Conservation (phyloP, 2,329 filamentous ascomycete species). For the Cladophialophora psammophila region DNA sequence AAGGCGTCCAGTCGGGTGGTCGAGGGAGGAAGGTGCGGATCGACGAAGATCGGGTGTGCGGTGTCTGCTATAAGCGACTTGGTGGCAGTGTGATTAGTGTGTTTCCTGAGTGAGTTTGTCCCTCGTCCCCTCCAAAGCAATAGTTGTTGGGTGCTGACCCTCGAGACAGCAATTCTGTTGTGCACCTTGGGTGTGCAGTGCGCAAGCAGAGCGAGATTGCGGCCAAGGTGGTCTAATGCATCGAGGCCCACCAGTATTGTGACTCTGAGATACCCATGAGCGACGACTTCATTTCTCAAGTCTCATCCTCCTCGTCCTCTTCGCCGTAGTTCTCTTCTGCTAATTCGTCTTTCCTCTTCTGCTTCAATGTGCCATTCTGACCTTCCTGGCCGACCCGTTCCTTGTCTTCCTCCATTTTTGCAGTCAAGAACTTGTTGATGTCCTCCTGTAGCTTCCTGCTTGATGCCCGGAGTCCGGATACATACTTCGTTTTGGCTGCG, state of each 20-base stretch:
- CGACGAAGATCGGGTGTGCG: constrained; percentile 86
- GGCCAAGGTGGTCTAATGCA: constrained; percentile 29
- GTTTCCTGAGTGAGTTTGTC: constrained; percentile 73
- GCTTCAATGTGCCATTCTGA: constrained; percentile 46
- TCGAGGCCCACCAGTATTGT: background rate
- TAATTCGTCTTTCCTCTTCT: constrained; percentile 66
- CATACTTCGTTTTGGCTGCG: constrained; percentile 60
- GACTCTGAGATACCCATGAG: constrained; percentile 39
- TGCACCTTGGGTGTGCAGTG: constrained; percentile 80
- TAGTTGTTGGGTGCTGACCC: constrained; percentile 14
- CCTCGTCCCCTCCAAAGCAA: background rate
- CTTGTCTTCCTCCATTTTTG: constrained; percentile 69
- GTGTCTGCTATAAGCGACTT: constrained; percentile 90
- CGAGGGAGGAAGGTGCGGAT: constrained; percentile 77
- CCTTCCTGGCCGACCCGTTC: constrained; percentile 36
- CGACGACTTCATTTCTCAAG: constrained; percentile 10
- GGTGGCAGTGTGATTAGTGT: constrained; percentile 91
- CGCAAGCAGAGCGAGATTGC: constrained; percentile 44
- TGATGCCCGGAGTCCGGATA: constrained; percentile 59
- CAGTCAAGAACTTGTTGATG: constrained; percentile 66
- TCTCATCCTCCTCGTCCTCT: constrained; percentile 66
- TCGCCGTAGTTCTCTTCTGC: constrained; percentile 75
- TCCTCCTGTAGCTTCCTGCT: constrained; percentile 62
- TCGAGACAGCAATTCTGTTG: constrained; percentile 61
- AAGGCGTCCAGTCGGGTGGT: constrained; percentile 61